Base-by-base conservation (phyloP, 257 asterid genomes). In the Rehmannia glutinosa region DNA sequence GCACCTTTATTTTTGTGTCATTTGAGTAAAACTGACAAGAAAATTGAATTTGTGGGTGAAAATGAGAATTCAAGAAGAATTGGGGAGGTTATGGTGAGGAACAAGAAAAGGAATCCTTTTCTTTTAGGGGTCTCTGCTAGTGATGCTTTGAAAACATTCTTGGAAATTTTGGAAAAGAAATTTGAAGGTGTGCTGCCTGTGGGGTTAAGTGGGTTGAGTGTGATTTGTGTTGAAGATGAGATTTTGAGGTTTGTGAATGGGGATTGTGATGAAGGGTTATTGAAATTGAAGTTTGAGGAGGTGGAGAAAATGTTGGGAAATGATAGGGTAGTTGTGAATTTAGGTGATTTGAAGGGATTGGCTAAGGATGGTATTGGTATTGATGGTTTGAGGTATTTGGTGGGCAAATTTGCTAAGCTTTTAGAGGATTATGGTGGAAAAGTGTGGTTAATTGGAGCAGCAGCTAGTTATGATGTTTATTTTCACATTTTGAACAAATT, bases 361-460 rank as follows among this genome's bases (percentile, higher is more conserved):
- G 72, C 43, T 24, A 73, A 56, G 6, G 82, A 73, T 28, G 72
- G 57, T 60, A 70, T 54, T 33, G 73, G 76, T n/a, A 13, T 45
- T 70, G 85, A 85, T 70, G 68, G 83, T 54, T 65, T 77, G 65
- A 71, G 80, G 35, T 61, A 53, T 71, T 61, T 85, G 66, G 81
- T 85, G 45, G 10, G 61, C 11, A 73, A 72, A 36, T 45, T 87
- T 73, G 62, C 62, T 16, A 80, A 42, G 30, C 49, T 87, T 74
- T 8, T 85, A 42, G 73, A 73, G 68, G 45, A n/a, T 68, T 72
- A 72, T 49, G 73, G 62, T 23, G 77, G 74, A 8, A 87, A 81
- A 36, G 20, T 87, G 47, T 81, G 95, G 92, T 56, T 87, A 72
- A 85, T 83, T 39, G 88, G 90, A 2, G 72, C 85, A 5, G 84